Base-by-base conservation (phyloP, 345 rosid species). In the Angophora floribunda region DNA sequence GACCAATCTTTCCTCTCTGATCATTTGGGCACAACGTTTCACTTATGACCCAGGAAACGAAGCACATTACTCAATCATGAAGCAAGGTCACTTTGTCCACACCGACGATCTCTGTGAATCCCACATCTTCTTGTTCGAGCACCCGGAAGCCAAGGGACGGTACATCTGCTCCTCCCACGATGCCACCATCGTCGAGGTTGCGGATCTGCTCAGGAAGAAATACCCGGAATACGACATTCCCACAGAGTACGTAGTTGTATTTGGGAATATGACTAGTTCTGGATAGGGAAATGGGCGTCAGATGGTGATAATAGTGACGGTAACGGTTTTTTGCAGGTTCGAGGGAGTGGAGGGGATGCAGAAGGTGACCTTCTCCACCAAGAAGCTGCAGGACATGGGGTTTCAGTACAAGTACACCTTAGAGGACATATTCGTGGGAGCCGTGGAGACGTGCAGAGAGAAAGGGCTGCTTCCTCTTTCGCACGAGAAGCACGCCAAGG, bases 21-120 rank as follows among this genome's bases (percentile, higher is more conserved):
- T 41, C 28, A 75, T 41, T 44, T 41, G 9, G 65, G 30, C 49
- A 9, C 84, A 45, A 75, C 19, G 26, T 75, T 36, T 41, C 49
- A 1, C 84, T 41, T 21, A 10, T 75, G 84, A 41, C 4, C 28
- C 91, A 97, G 99, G 99, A 82, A 96, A 94, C 79, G 96, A 96
- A 90, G 89, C 92, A 67, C 99, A 98, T 86, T 98, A 98, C 87
- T 80, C 91, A 4, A 98, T 98, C 75, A 92, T 97, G 89, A 95
- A 90, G 92, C 97, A 96, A 89, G 97, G 99, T 47, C 95, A 98
- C 30, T 98, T 90, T 67, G 96, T 97, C 61, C 99, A 98, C 87
- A 90, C 97, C 90, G 99, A 97, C 86, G 99, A 98, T 88, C 94
- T 97, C n/a, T 95, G 99, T 93, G 93, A 88, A 55, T 89, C 97